These are phyloP conservation scores for Mycocentrospora acerina DNA, from an alignment of 2,329 filamentous ascomycete genomes.

Conservation along the genomic window DNA sequence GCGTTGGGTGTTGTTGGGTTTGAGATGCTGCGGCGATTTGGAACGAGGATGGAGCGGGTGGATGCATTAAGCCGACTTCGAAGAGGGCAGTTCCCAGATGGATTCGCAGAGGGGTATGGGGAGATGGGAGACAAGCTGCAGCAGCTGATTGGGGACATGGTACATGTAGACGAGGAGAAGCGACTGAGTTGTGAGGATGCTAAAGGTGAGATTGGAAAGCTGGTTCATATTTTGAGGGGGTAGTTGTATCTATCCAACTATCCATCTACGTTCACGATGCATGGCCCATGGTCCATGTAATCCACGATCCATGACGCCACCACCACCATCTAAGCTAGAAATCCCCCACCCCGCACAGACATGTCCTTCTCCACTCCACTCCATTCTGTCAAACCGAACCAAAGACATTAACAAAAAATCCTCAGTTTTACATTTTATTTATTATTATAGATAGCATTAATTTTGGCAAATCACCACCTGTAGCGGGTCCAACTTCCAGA, in stretches of 20 bases:
- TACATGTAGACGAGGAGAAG: constrained; percentile 29
- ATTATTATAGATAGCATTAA: constrained; percentile 5
- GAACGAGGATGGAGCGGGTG: constrained; percentile 42
- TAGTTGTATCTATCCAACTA: too few species aligned
- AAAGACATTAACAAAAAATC: neutral
- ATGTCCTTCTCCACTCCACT: too few species aligned
- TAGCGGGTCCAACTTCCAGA: constrained; percentile 36
- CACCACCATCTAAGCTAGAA: neutral
- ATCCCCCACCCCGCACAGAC: too few species aligned
- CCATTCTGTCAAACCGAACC: too few species aligned
- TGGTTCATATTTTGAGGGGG: constrained; percentile 18
- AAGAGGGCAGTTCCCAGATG: constrained; percentile 30
- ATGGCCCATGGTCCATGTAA: too few species aligned
- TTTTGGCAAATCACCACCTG: constrained; percentile 22
- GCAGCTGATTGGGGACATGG: constrained; percentile 34
- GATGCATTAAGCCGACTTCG: constrained; percentile 39
- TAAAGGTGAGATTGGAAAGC: constrained; percentile 19
- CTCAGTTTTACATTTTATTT: neutral
- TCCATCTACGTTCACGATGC: too few species aligned
- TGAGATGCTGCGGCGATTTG: constrained; percentile 60
- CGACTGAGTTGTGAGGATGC: constrained; percentile 36
- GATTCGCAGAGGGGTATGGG: constrained; percentile 26
- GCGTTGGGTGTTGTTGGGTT: constrained; percentile 64
- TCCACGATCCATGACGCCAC: too few species aligned
- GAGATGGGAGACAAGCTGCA: constrained; percentile 21